Conservation (phyloP, 345 rosid species). For the Schrenkiella parvula region DNA sequence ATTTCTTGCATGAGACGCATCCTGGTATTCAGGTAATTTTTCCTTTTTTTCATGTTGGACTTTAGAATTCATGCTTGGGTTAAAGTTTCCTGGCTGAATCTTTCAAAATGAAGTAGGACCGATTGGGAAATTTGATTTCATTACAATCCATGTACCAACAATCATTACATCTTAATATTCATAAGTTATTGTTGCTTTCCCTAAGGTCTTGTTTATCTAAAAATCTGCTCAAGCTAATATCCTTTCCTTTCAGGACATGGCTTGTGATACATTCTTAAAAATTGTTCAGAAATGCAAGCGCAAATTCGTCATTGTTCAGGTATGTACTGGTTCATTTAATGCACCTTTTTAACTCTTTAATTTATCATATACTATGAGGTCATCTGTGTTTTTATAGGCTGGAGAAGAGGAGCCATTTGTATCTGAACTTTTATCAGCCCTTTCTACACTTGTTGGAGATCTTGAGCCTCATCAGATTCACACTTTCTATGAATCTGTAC, state of each 20-base stretch:
- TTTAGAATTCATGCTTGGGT: neutral
- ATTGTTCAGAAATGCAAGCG: constrained; percentile 97
- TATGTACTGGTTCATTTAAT: constrained; percentile 28
- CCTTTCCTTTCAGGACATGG: constrained; percentile 75
- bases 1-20: constrained; percentile 99
- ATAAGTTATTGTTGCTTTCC: neutral
- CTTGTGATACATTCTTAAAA: constrained; percentile 98
- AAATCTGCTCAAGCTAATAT: neutral
- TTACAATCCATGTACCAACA: neutral
- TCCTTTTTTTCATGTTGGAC: constrained; percentile 1
- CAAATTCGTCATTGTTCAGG: constrained; percentile 87
- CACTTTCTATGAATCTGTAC: constrained; percentile 94
- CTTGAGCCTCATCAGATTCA: constrained; percentile 98
- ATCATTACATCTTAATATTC: neutral
- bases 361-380: neutral
- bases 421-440: constrained; percentile 90
- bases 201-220: neutral
- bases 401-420: constrained; percentile 97
- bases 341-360: neutral
- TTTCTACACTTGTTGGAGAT: constrained; percentile 76
- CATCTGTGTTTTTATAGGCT: constrained; percentile 47
- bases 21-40: constrained; percentile 92
- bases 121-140: neutral
- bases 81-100: neutral
- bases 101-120: constrained; percentile 1